phyloP scores from a whole-genome alignment of 441 rosid species.

The Rhodomyrtus psidioides region DNA sequence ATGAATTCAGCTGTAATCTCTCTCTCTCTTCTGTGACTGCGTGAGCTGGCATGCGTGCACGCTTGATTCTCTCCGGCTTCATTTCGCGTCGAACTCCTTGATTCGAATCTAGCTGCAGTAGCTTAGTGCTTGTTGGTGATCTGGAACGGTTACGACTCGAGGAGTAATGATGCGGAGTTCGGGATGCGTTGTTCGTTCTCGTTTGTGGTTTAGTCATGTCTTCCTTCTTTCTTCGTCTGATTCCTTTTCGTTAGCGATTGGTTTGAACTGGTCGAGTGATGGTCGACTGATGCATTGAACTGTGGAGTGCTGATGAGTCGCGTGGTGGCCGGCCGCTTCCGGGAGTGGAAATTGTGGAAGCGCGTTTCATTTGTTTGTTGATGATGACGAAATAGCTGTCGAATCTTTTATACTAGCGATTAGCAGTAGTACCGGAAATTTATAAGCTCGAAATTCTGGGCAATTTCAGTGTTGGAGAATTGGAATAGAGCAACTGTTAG shows the following conservation, averaged over 20 bases:
- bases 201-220: not conserved
- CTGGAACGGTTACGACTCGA: not conserved
- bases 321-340: not conserved
- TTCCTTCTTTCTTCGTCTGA: not conserved
- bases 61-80: not conserved
- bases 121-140: not conserved
- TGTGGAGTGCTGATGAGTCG: not conserved
- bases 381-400: not conserved
- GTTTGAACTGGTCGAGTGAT: not conserved
- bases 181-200: not conserved
- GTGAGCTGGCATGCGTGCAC: not conserved
- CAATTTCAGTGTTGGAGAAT: not conserved
- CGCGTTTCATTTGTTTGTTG: not conserved
- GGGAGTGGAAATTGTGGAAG: not conserved
- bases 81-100: not conserved
- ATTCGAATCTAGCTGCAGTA: not conserved
- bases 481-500: not conserved
- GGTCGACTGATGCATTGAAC: not conserved
- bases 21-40: not conserved
- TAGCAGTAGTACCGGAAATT: not conserved
- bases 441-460: not conserved
- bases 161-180: not conserved
- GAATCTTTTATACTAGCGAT: not conserved
- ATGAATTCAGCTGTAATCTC: slow-evolving; percentile 45
- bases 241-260: not conserved